These are phyloP conservation scores for Corymbia maculata DNA, from an alignment of 345 rosid species.

Conservation along the genomic window DNA sequence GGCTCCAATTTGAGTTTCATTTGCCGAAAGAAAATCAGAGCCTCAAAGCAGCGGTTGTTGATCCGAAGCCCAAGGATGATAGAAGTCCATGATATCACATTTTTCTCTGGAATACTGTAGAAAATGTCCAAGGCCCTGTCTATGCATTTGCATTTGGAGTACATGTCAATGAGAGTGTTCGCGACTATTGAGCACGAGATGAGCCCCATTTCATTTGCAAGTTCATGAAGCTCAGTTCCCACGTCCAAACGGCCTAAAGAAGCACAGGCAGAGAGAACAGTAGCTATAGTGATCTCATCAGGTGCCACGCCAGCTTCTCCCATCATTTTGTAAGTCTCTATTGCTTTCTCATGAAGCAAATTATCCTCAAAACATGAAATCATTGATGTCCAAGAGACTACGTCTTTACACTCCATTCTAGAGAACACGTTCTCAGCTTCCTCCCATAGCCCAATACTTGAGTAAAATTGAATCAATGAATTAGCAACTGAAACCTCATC, in stretches of 20 bases:
- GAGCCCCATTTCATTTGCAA: constrained; percentile 41
- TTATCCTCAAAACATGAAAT: constrained; percentile 66
- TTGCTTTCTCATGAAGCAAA: constrained; percentile 41
- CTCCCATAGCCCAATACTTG: constrained; percentile 32
- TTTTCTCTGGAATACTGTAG: constrained; percentile 45
- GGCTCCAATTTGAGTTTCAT: constrained; percentile 57
- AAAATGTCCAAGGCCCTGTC: constrained; percentile 64
- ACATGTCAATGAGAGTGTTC: constrained; percentile 72
- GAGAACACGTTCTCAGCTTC: constrained; percentile 50
- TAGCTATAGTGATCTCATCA: constrained; percentile 61
- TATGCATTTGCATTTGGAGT: constrained; percentile 66
- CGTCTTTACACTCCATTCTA: constrained; percentile 52
- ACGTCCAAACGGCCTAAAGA: constrained; percentile 41
- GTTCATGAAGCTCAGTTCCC: constrained; percentile 58
- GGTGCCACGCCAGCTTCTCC: constrained; percentile 37
- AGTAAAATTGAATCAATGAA: constrained; percentile 67
- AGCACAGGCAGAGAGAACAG: constrained; percentile 62
- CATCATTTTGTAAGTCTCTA: constrained; percentile 50
- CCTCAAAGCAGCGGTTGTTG: constrained; percentile 69
- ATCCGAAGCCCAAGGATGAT: constrained; percentile 62
- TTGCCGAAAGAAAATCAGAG: constrained; percentile 53
- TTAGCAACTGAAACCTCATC: constrained; percentile 51
- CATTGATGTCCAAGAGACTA: constrained; percentile 84
- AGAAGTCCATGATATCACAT: constrained; percentile 84
- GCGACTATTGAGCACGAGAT: constrained; percentile 48